These are phyloP conservation scores for Tetradesmus obliquus DNA, from an alignment of 139 green algal genomes.

Conservation along the genomic window DNA sequence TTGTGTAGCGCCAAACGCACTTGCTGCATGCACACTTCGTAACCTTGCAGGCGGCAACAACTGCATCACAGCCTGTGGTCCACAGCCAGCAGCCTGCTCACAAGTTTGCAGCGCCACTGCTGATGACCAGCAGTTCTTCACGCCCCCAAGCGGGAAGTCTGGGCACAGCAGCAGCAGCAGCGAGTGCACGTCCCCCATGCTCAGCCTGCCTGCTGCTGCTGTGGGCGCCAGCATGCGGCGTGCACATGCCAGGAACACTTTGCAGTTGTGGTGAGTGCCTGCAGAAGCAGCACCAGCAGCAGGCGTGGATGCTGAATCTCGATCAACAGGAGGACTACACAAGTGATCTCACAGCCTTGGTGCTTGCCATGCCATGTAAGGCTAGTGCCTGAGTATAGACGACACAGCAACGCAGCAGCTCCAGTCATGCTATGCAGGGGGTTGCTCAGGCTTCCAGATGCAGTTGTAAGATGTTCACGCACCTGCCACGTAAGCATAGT, in stretches of 20 bases:
- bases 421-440: neutral
- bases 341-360: neutral
- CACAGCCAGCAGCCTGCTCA: neutral
- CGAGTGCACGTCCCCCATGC: constrained; percentile 22
- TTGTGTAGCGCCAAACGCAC: neutral
- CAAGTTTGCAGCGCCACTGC: constrained; percentile 20
- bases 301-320: neutral
- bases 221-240: neutral
- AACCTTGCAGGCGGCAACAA: neutral
- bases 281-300: neutral
- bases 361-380: neutral
- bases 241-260: constrained; percentile 25
- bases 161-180: constrained; percentile 35
- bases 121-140: constrained; percentile 21
- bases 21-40: neutral
- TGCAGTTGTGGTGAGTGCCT: constrained; percentile 26
- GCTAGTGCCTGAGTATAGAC: neutral
- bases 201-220: neutral
- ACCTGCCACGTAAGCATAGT: constrained; percentile 38
- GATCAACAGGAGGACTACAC: neutral
- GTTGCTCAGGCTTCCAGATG: too few species aligned
- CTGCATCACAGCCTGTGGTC: neutral
- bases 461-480: neutral
- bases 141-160: constrained; percentile 3
- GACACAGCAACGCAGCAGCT: neutral